Percentiles rank a stretch among this genome's conserved stretches.
phyloP scores from a whole-genome alignment of 2,329 filamentous ascomycete species.

The Emydomyces testavorans region DNA sequence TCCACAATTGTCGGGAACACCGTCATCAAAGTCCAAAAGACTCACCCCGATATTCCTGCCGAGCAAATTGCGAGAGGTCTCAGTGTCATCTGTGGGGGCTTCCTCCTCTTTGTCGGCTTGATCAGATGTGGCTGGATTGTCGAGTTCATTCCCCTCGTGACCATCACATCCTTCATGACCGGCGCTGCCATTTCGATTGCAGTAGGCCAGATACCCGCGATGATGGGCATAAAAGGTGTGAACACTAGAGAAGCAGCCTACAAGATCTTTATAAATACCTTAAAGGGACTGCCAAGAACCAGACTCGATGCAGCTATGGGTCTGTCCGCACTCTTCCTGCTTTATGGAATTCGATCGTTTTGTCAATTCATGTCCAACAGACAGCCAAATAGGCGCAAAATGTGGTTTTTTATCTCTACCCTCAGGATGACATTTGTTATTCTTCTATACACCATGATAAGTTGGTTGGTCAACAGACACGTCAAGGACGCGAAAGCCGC shows the following conservation, averaged over 20 bases:
- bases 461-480: conserved; percentile 50
- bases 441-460: conserved; percentile 52
- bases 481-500: conserved; percentile 30
- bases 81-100: conserved; percentile 53
- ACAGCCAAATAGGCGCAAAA: conserved; percentile 48
- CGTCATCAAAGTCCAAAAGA: conserved; percentile 43
- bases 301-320: conserved; percentile 50
- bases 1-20: conserved; percentile 54
- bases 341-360: conserved; percentile 46
- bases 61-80: conserved; percentile 50
- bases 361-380: conserved; percentile 37
- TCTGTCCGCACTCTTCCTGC: conserved; percentile 45
- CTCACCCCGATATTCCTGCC: conserved; percentile 40
- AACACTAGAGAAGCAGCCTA: conserved; percentile 40
- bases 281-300: conserved; percentile 45
- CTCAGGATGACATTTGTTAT: conserved; percentile 51
- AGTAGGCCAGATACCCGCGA: conserved; percentile 51
- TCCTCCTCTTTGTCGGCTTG: conserved; percentile 48
- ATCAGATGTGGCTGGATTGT: conserved; percentile 54
- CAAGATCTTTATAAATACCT: conserved; percentile 48
- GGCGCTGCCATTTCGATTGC: conserved; percentile 55
- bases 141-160: conserved; percentile 54
- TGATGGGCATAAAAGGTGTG: conserved; percentile 45
- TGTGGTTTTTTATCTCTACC: conserved; percentile 48
- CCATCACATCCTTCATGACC: conserved; percentile 55